Evolutionary conservation across 345 rosid species (phyloP), one percentile per base, ranked within the genome.

Genomic region (Arabis hirsuta): DNA sequence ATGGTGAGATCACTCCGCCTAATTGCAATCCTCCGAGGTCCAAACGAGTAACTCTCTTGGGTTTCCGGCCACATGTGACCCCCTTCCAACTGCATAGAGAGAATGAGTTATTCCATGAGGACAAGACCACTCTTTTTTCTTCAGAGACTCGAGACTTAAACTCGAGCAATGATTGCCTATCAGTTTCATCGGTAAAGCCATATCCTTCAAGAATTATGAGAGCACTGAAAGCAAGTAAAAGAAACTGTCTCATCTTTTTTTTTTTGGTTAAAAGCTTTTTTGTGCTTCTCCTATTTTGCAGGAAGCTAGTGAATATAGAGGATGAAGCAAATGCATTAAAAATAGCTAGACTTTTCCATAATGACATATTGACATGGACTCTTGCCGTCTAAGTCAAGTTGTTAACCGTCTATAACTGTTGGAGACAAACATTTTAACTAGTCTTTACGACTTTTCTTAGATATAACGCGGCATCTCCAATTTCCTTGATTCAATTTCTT

Each of bases 1-100:
- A 27, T 2, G 39, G 39, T 5, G 39, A 36, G 0, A 36, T 1
- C 6, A 39, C 32, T 2, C 78, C 78, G 6, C 6, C 6, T 13
- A 74, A 7, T 11, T 29, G 11, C 20, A 12, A 20, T 10, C 53
- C 43, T 2, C 6, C 20, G 12, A 74, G 59, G 60, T 74, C 58
- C 52, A 74, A 1, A n/a, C n/a, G 14, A 4, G 53, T 57, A n/a
- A 66, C 78, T 57, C 78, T 74, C 7, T 9, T 27, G 32, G 69
- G 64, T 5, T 32, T 44, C 6, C 4, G 48, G 34, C 42, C 39
- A 8, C 79, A 75, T 0, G 47, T 67, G 14, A 75, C 47, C 0
- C 73, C 61, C 3, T 7, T 13, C 78, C 73, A 74, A 0, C 10
- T 38, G 24, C 78, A 74, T 24, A 74, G 62, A 19, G 53, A 62